Percentiles rank a stretch among this genome's conserved stretches.
These are phyloP conservation scores for Candida albicans DNA, from an alignment of 1,139 yeast species.

Conservation along the genomic window DNA sequence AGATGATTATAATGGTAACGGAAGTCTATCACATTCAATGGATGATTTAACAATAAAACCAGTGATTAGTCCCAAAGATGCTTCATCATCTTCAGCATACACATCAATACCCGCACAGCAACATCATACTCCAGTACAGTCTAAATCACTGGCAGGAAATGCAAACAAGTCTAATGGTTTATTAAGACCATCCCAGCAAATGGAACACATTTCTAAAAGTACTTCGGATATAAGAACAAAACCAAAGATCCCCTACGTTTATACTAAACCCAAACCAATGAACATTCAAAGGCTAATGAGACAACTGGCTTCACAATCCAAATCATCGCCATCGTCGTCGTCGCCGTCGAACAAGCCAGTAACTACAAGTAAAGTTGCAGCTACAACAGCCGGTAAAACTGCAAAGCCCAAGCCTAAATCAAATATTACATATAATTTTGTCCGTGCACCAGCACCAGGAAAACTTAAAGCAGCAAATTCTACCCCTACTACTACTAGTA, in stretches of 20 bases:
- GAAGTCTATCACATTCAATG: slow-evolving; percentile 13
- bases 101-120: slow-evolving; percentile 1
- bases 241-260: slow-evolving; percentile 30
- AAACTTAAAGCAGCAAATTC: slow-evolving; percentile 5
- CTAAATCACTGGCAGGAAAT: slow-evolving; percentile 1
- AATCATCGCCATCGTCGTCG: slow-evolving; percentile 13
- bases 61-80: slow-evolving; percentile 10
- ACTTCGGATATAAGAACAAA: slow-evolving; percentile 10
- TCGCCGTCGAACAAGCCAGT: neutral
- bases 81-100: neutral
- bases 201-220: slow-evolving; percentile 12
- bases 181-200: slow-evolving; percentile 2
- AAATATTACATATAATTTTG: slow-evolving; percentile 35
- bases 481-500: slow-evolving; percentile 4
- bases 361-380: slow-evolving; percentile 9
- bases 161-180: slow-evolving; percentile 1
- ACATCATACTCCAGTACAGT: too few species aligned
- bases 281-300: slow-evolving; percentile 26
- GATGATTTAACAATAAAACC: slow-evolving; percentile 22
- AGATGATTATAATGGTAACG: slow-evolving; percentile 18
- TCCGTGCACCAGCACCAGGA: slow-evolving; percentile 16
- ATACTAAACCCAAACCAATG: slow-evolving; percentile 44
- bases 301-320: slow-evolving; percentile 20
- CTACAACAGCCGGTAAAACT: slow-evolving; percentile 10
- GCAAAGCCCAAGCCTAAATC: slow-evolving; percentile 15